Percentiles rank a stretch among this genome's conserved stretches.
phyloP scores from a whole-genome alignment of 306 rosid genomes.

The Rosa chinensis region DNA sequence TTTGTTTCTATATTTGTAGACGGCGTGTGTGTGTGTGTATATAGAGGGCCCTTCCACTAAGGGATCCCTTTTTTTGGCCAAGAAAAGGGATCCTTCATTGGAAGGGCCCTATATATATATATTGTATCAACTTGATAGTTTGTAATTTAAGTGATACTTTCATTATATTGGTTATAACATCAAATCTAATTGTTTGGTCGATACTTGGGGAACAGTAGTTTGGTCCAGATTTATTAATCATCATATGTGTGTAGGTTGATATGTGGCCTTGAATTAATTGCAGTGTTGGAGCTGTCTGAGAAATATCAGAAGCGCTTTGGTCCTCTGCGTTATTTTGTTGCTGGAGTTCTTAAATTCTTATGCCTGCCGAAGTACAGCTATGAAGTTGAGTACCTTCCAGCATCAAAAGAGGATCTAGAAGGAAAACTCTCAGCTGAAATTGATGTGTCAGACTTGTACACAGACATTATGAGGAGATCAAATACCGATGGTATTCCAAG shows the following conservation, averaged over 20 bases:
- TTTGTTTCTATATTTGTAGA: no score
- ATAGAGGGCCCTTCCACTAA: no score
- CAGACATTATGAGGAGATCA: slow-evolving; percentile 84
- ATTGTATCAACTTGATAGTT: not conserved
- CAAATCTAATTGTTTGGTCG: not conserved
- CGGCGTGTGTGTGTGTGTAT: not conserved
- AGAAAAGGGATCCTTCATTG: no score
- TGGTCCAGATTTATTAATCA: not conserved
- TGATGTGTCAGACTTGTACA: slow-evolving; percentile 83
- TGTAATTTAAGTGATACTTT: not conserved
- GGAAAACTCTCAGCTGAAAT: slow-evolving; percentile 63
- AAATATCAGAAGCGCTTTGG: slow-evolving; percentile 96
- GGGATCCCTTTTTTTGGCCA: no score
- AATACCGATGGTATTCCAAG: slow-evolving; percentile 88
- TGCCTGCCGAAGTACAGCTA: slow-evolving; percentile 91
- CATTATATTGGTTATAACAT: not conserved
- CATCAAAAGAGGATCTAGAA: slow-evolving; percentile 65
- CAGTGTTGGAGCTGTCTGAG: slow-evolving; percentile 96
- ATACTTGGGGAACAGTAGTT: not conserved
- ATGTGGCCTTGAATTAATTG: slow-evolving; percentile 24
- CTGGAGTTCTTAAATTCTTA: slow-evolving; percentile 91
- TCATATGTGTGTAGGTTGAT: not conserved
- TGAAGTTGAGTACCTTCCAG: slow-evolving; percentile 96
- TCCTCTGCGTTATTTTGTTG: slow-evolving; percentile 94
- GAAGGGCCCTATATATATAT: no score